phyloP scores from a whole-genome alignment of 2,329 filamentous ascomycete genomes.

The Triangularia verruculosa region DNA sequence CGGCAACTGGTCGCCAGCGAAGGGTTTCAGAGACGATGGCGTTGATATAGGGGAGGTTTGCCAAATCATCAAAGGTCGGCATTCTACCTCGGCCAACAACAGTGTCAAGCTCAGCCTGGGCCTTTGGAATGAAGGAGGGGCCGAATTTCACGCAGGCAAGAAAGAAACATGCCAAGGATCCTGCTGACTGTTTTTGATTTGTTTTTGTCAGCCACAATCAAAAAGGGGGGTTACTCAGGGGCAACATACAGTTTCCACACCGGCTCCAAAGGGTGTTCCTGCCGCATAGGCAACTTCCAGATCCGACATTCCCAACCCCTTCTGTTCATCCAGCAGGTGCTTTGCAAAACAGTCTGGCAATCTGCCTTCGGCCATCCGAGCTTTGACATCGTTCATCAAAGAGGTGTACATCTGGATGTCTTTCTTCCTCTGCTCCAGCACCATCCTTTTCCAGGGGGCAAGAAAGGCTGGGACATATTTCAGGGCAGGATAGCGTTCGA shows the following conservation, averaged over 20 bases:
- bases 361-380: constrained; percentile 32
- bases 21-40: constrained; percentile 41
- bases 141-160: constrained; percentile 52
- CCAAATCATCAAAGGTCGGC: constrained; percentile 38
- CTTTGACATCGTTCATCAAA: constrained; percentile 41
- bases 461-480: constrained; percentile 39
- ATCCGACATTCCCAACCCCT: constrained; percentile 39
- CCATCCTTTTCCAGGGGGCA: constrained; percentile 41
- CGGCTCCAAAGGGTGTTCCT: constrained; percentile 45
- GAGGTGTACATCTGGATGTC: constrained; percentile 38
- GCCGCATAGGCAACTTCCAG: constrained; percentile 44
- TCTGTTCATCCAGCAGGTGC: constrained; percentile 41
- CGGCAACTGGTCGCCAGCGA: constrained; percentile 41
- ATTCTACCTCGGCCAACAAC: constrained; percentile 38
- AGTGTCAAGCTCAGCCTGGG: constrained; percentile 39
- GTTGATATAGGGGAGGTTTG: constrained; percentile 34
- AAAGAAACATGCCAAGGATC: constrained; percentile 47
- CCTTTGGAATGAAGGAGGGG: constrained; percentile 45
- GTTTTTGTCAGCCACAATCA: not conserved
- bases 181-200: constrained; percentile 40
- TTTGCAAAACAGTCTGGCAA: constrained; percentile 43
- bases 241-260: constrained; percentile 40
- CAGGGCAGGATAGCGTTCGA: constrained; percentile 41
- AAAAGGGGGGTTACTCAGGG: not conserved
- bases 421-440: constrained; percentile 34